Percentiles rank a stretch among this genome's conserved stretches.
Conservation (phyloP, 2,329 filamentous ascomycete genomes). For the Emergomyces orientalis region DNA sequence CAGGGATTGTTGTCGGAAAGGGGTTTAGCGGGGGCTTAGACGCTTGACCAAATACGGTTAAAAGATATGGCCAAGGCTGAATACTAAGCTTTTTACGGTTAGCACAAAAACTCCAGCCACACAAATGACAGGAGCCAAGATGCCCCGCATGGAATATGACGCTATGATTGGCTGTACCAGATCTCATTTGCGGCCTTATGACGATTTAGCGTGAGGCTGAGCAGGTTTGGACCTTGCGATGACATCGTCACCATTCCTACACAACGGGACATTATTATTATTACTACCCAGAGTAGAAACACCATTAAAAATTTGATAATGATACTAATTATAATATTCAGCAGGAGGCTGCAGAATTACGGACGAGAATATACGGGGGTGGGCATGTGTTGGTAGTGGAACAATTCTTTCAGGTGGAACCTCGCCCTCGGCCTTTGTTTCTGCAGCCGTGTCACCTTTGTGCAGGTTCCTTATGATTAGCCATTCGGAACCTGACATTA, state of each 20-base stretch:
- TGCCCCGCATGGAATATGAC: neutral
- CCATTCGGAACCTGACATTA: no score
- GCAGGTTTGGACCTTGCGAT: neutral
- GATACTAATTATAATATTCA: no score
- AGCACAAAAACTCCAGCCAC: neutral
- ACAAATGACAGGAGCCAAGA: neutral
- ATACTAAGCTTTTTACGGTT: neutral
- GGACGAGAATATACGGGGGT: neutral
- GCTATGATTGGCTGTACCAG: neutral
- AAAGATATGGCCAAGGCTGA: neutral
- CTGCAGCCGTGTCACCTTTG: no score
- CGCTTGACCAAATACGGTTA: neutral
- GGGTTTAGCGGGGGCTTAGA: neutral
- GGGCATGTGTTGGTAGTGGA: no score
- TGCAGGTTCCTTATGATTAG: no score
- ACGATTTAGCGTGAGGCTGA: constrained; percentile 3
- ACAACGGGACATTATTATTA: no score
- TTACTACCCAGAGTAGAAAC: no score
- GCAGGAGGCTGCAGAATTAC: neutral
- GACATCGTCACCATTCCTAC: no score
- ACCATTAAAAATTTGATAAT: no score
- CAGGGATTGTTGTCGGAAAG: neutral
- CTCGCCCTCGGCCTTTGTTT: no score
- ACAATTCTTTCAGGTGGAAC: no score
- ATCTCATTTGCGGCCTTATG: neutral